These are phyloP conservation scores for Dendrobium catenatum DNA, from an alignment of 106 monocot genomes.

Conservation along the genomic window DNA sequence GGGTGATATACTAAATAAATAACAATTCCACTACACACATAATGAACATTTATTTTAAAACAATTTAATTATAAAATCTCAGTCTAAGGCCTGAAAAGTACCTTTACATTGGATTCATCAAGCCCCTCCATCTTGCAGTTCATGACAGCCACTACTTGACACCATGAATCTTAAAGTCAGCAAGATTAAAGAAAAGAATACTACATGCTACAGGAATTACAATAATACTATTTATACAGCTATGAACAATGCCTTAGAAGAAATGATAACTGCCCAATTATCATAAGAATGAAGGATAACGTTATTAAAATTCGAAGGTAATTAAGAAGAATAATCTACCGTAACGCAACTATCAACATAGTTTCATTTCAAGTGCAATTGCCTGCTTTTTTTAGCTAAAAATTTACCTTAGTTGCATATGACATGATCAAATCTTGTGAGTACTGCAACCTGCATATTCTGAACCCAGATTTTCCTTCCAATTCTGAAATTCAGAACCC, in stretches of 20 bases:
- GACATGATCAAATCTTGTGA: constrained; percentile 52
- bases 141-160: neutral
- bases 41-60: too few species aligned
- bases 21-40: too few species aligned
- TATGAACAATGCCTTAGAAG: neutral
- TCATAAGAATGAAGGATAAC: too few species aligned
- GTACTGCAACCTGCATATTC: constrained; percentile 66
- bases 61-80: too few species aligned
- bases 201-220: neutral
- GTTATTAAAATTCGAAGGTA: too few species aligned
- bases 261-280: neutral
- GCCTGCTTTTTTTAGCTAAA: neutral
- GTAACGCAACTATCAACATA: too few species aligned
- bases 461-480: constrained; percentile 59
- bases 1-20: too few species aligned
- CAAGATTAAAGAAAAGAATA: neutral
- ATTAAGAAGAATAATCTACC: too few species aligned
- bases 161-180: too few species aligned
- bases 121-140: neutral
- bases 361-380: too few species aligned
- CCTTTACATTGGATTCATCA: too few species aligned
- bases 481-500: constrained; percentile 60
- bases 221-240: neutral
- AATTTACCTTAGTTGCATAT: neutral
- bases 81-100: too few species aligned